These are phyloP conservation scores for Aleurites moluccanus DNA, from an alignment of 441 rosid species.

Conservation along the genomic window DNA sequence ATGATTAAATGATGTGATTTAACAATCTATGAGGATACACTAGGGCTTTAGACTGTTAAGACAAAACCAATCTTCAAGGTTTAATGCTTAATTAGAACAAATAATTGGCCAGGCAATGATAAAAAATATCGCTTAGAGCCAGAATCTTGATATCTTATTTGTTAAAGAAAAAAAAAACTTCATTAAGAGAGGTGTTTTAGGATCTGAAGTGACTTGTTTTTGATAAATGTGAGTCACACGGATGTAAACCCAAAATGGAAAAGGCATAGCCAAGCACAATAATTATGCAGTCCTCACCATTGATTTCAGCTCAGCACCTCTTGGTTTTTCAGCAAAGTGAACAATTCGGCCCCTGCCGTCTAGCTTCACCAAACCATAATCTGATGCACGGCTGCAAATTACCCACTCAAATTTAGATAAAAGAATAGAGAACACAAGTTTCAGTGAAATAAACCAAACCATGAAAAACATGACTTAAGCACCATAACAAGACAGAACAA, in stretches of 20 bases:
- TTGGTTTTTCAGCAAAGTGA: conserved; percentile 87
- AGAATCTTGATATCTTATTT: neutral
- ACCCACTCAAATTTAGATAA: conserved; percentile 21
- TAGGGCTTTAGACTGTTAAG: neutral
- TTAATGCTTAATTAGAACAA: neutral
- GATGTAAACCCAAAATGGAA: neutral
- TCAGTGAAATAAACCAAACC: conserved; percentile 1
- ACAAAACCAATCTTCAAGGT: neutral
- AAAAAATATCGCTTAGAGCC: neutral
- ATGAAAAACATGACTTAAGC: conserved; percentile 13
- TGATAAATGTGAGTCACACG: neutral
- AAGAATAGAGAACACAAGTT: neutral
- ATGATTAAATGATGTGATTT: neutral
- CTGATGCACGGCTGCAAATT: conserved; percentile 79
- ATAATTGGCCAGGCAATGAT: neutral
- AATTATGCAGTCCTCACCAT: conserved; percentile 52
- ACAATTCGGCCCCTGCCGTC: conserved; percentile 61
- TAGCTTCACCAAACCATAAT: conserved; percentile 83
- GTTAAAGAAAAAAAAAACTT: neutral
- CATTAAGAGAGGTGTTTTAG: neutral
- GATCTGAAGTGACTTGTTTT: neutral
- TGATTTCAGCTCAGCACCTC: conserved; percentile 63
- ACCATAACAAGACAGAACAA: conserved; percentile 18
- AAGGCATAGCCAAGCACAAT: neutral
- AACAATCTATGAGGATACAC: neutral